Evolutionary conservation across 2,329 filamentous ascomycete species (phyloP), one percentile per base, ranked within the genome.

Genomic region (Tolypocladium guangdongense): DNA sequence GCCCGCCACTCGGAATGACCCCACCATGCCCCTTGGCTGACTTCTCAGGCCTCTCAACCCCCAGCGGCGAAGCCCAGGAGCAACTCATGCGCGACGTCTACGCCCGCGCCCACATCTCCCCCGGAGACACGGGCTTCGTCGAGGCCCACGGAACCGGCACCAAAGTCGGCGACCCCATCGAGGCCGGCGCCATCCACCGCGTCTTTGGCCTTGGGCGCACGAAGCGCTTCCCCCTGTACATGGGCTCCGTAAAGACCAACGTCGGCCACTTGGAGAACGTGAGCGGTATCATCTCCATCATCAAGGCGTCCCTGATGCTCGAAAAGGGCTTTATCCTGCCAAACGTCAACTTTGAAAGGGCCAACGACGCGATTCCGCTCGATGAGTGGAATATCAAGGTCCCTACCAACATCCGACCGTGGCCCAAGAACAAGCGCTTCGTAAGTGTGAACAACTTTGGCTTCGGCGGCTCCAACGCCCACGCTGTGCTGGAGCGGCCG

Each of bases 91-190:
- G 66, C 38, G 61, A 64, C 1, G 66, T 68, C 0, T 76, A 76
- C 55, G 38, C 54, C 0, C 56, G 58, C 8, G 63, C 60, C 2
- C 60, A 62, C 10, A 57, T 71, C n/a, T 56, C 60, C 27, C 63
- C 63, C 12, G 50, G 53, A 1, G 66, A 70, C 6, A 62, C 59
- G 20, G 64, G 62, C 4, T 72, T 65, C 51, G 59, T 73, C 37
- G 78, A 83, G 58, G 75, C 75, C 3, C 80, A 83, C 59, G 78
- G 78, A 20, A 81, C 79, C 0, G 79, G 78, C 7, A 83, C 80
- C 20, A 69, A 69, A 38, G 73, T 74, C 1, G 80, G 80, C 2
- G 80, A 83, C 55, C 78, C 78, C 0, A 73, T 76, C n/a, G 80
- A 83, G 56, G 74, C 75, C 1, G 67, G 64, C 12, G 77, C 75